These are phyloP conservation scores for Neophaeococcomyces aloes DNA, from an alignment of 2,329 filamentous ascomycete species.

Conservation along the genomic window DNA sequence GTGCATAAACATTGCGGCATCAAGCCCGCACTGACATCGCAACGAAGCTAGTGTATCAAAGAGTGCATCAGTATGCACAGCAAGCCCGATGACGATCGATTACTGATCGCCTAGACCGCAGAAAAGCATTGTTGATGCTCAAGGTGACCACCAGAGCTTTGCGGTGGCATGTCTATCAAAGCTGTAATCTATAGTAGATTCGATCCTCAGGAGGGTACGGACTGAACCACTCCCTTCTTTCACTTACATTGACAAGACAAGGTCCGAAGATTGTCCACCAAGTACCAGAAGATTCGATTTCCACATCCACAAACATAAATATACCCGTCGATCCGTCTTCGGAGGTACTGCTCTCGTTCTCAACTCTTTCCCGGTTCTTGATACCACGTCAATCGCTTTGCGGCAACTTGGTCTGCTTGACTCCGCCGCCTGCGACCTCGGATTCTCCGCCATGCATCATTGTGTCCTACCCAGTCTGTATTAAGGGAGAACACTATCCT, in stretches of 20 bases:
- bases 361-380: slow-evolving; percentile 79
- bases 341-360: slow-evolving; percentile 67
- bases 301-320: slow-evolving; percentile 20
- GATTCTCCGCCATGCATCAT: slow-evolving; percentile 58
- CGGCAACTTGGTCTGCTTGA: slow-evolving; percentile 61
- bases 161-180: slow-evolving; percentile 42
- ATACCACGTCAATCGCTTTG: slow-evolving; percentile 93
- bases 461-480: slow-evolving; percentile 79
- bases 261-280: slow-evolving; percentile 55
- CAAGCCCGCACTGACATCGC: no score
- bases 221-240: neutral
- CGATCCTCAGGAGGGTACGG: slow-evolving; percentile 46
- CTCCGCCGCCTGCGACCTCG: slow-evolving; percentile 32
- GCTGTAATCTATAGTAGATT: slow-evolving; percentile 59
- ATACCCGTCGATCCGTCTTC: slow-evolving; percentile 32
- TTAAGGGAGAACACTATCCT: slow-evolving; percentile 69
- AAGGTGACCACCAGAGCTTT: no score
- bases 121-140: no score
- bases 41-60: no score
- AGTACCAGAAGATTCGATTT: slow-evolving; percentile 51
- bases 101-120: neutral
- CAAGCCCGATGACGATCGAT: neutral
- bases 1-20: no score
- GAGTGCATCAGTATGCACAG: no score
- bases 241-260: slow-evolving; percentile 22